Evolutionary conservation across 2,329 filamentous ascomycete species (phyloP), one percentile per base, ranked within the genome.

Genomic region (Rasamsonia emersonii): DNA sequence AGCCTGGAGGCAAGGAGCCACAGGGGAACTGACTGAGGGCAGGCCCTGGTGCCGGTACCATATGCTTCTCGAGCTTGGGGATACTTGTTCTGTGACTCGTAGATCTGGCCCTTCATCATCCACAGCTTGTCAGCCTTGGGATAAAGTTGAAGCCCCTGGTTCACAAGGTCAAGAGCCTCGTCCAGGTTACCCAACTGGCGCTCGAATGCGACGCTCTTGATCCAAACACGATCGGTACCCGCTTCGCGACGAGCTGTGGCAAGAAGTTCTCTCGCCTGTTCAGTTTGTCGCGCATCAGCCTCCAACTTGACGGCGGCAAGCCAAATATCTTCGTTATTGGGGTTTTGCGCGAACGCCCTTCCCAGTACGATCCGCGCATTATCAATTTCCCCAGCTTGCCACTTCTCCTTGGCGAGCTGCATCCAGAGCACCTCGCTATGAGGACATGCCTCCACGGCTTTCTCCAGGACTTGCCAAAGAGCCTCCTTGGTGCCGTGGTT

Each of bases 101-200:
- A 98, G 41, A 96, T 91, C 54, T 98, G 91, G 0, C 93, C 91
- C 62, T 98, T 98, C 67, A 94, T 84, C 83, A 96, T 95, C 81
- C 89, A 95, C 15, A 98, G 71, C 61, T 96, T 96, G 32, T 85
- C 73, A 9, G 82, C 77, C 26, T 78, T 75, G 1, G 91, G 89
- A 64, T 93, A 98, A 7, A 85, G 72, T 43, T 88, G 80, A 20
- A 98, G 67, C 1, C 82, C 91, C 53, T 93, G 81, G 38, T 88
- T 85, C 25, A 84, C 84, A 8, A 98, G 77, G 49, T 93, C 83
- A 9, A 98, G 71, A 0, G 91, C 88, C 2, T 78, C 77, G 28
- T 94, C 85, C 16, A 70, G 69, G 46, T 91, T 81, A 35, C 79
- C 82, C 14, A 85, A 68, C 45, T 93, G 85, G 9, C 91, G 76